phyloP scores from a whole-genome alignment of 495 filamentous ascomycete species.

The Talaromyces wortmannii region DNA sequence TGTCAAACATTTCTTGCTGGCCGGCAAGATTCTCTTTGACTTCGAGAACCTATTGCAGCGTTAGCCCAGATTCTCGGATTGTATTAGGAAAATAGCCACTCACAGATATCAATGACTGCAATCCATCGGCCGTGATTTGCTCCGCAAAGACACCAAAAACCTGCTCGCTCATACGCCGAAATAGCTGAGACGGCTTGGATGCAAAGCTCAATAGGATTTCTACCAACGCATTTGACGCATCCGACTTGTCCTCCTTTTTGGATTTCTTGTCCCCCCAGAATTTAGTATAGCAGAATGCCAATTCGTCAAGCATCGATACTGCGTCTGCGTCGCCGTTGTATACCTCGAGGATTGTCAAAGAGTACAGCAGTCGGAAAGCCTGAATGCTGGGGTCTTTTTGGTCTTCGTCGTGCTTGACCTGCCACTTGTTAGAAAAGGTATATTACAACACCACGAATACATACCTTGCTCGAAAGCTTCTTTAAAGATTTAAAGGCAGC shows the following conservation, averaged over 20 bases:
- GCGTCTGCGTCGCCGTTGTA: constrained; percentile 85
- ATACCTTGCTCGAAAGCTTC: constrained; percentile 56
- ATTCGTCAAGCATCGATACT: constrained; percentile 63
- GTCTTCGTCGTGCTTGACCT: constrained; percentile 28
- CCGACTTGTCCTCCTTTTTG: constrained; percentile 47
- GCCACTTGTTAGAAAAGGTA: neutral
- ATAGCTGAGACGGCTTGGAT: constrained; percentile 75
- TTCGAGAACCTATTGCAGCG: constrained; percentile 49
- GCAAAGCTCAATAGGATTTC: constrained; percentile 85
- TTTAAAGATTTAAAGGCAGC: constrained; percentile 58
- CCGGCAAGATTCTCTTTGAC: constrained; percentile 77
- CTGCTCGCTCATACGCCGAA: constrained; percentile 78
- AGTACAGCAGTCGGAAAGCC: constrained; percentile 75
- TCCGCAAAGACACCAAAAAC: constrained; percentile 76
- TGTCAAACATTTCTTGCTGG: constrained; percentile 79
- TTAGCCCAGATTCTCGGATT: neutral
- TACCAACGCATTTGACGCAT: constrained; percentile 68
- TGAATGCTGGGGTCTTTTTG: constrained; percentile 23
- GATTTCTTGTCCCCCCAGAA: constrained; percentile 38
- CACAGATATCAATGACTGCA: constrained; percentile 63
- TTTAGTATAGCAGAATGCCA: constrained; percentile 64
- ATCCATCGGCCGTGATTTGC: constrained; percentile 59
- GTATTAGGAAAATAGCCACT: neutral
- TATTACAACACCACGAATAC: constrained; percentile 4
- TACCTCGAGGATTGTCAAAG: constrained; percentile 80